Evolutionary conservation across 768 basidiomycete species (phyloP).

Genomic region (Tylopilus plumbeoviolaceoides): DNA sequence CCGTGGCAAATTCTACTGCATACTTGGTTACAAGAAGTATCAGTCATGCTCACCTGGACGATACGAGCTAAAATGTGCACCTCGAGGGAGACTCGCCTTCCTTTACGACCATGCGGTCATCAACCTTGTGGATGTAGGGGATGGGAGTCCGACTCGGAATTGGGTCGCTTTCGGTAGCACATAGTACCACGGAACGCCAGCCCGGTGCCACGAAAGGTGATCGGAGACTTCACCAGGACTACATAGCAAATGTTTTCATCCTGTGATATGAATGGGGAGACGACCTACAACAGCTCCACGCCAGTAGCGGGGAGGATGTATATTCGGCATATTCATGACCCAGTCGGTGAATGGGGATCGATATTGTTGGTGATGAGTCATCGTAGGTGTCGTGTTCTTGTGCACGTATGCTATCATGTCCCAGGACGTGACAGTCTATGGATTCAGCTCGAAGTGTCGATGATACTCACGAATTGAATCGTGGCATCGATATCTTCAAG

Average conservation of each 20-base stretch:
- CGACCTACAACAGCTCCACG: conserved; percentile 28
- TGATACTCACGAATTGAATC: conserved; percentile 41
- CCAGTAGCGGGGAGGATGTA: conserved; percentile 15
- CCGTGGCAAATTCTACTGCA: conserved; percentile 38
- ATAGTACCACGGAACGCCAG: conserved; percentile 39
- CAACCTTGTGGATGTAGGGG: conserved; percentile 37
- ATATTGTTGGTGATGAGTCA: conserved; percentile 35
- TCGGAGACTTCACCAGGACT: conserved; percentile 41
- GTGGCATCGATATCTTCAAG: conserved; percentile 48
- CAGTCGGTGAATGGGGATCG: conserved; percentile 43
- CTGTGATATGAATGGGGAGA: too few relatives aligned
- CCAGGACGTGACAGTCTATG: neutral
- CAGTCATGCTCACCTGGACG: too few relatives aligned
- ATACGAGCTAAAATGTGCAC: conserved; percentile 2
- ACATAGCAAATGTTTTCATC: neutral
- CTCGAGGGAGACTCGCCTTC: conserved; percentile 34
- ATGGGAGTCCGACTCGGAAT: conserved; percentile 38
- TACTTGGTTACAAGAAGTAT: conserved; percentile 26
- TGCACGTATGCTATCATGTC: conserved; percentile 39
- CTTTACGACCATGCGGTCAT: conserved; percentile 21
- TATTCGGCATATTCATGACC: conserved; percentile 32
- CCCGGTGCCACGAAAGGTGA: conserved; percentile 44
- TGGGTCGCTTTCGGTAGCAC: conserved; percentile 43
- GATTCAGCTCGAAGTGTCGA: neutral
- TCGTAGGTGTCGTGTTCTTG: conserved; percentile 3